Evolutionary conservation across 257 asterid species (phyloP).

Genomic region (Ajuga chamaepitys): DNA sequence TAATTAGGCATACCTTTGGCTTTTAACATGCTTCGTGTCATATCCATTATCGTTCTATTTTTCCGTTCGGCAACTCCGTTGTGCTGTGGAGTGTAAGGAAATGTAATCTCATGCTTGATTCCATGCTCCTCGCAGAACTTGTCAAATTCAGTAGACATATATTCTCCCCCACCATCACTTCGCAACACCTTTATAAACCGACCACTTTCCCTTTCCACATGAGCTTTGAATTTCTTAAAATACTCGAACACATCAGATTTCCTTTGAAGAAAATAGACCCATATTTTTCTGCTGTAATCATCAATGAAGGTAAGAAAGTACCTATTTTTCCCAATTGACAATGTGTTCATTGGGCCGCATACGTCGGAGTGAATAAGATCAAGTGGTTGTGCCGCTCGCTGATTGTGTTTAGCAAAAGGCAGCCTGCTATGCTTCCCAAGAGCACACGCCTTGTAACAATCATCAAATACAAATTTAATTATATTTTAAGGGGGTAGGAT

Average conservation of each 20-base stretch:
- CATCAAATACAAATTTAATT: too few species aligned
- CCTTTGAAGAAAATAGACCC: neutral
- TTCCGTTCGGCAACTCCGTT: neutral
- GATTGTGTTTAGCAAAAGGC: neutral
- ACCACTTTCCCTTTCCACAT: too few species aligned
- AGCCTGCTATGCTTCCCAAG: neutral
- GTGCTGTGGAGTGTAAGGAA: too few species aligned
- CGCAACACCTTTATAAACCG: too few species aligned
- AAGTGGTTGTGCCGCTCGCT: neutral
- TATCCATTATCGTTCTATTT: neutral
- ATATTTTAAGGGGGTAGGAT: too few species aligned
- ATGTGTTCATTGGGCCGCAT: too few species aligned
- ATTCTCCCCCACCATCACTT: too few species aligned
- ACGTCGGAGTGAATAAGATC: too few species aligned
- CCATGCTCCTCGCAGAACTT: too few species aligned
- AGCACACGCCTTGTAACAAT: constrained; percentile 1
- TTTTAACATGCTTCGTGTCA: neutral
- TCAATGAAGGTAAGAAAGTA: neutral
- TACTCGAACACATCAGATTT: neutral
- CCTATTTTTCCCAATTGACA: neutral
- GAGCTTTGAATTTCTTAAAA: neutral
- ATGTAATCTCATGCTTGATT: too few species aligned
- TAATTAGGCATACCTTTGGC: too few species aligned
- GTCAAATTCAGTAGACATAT: too few species aligned
- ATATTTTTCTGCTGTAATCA: neutral